Evolutionary conservation across 208 protist genomes (phyloP).

Genomic region (Trypanosoma cruzi): DNA sequence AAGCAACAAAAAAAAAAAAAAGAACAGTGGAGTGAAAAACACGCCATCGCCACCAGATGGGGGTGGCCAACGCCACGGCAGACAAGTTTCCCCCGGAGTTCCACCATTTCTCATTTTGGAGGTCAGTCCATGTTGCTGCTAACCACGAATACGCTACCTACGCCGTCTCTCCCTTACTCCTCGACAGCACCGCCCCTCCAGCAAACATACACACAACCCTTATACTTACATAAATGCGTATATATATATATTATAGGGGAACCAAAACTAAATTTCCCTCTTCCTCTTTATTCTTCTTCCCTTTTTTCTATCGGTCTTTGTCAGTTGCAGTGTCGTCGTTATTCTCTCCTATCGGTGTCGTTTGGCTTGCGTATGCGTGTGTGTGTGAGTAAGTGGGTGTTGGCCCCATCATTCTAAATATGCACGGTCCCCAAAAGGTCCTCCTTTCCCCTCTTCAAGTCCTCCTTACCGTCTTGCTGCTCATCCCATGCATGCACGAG

Average conservation of each 20-base stretch:
- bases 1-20: neutral
- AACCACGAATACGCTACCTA: neutral
- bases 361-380: neutral
- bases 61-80: neutral
- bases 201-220: neutral
- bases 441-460: neutral
- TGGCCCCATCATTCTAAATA: neutral
- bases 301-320: neutral
- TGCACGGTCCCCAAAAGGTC: neutral
- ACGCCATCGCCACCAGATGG: neutral
- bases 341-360: neutral
- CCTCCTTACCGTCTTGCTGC: constrained; percentile 1
- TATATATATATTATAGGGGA: neutral
- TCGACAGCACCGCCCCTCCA: too few species aligned
- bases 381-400: neutral
- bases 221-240: too few species aligned
- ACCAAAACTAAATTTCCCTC: neutral
- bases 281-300: neutral
- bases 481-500: constrained; percentile 7
- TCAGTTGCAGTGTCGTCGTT: neutral
- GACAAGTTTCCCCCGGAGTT: neutral
- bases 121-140: neutral
- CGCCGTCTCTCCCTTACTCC: neutral
- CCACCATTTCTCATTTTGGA: neutral
- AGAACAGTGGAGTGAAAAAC: neutral